A percentile compares a stretch with the other conserved stretches of the same genome.
Evolutionary conservation across 2,329 filamentous ascomycete genomes (phyloP).

Genomic region (Colletotrichum magnum): DNA sequence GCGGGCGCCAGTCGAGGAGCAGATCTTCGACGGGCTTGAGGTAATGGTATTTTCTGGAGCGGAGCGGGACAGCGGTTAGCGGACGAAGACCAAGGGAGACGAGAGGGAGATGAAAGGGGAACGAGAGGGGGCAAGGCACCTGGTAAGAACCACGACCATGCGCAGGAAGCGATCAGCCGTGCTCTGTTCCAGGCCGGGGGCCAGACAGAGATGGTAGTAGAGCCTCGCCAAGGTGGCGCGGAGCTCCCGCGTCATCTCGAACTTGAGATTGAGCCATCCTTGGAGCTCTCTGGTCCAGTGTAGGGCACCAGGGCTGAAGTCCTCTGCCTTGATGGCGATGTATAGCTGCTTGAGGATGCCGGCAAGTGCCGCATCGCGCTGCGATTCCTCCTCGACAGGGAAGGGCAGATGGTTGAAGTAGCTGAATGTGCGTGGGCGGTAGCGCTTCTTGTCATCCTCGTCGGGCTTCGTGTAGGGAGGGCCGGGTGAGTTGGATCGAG

Average conservation of each 20-base stretch:
- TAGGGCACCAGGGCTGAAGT: constrained; percentile 92
- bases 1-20: constrained; percentile 90
- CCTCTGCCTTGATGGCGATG: constrained; percentile 89
- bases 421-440: constrained; percentile 91
- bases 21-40: constrained; percentile 91
- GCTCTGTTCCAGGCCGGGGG: constrained; percentile 86
- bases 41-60: constrained; percentile 89
- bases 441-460: constrained; percentile 72
- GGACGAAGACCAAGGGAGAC: not conserved
- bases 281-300: constrained; percentile 98
- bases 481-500: constrained; percentile 88
- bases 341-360: constrained; percentile 96
- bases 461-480: constrained; percentile 65
- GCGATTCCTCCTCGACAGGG: constrained; percentile 82
- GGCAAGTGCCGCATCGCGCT: constrained; percentile 83
- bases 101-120: not conserved
- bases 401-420: constrained; percentile 95
- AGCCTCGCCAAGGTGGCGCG: constrained; percentile 88
- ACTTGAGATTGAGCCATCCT: constrained; percentile 96
- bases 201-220: constrained; percentile 93
- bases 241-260: constrained; percentile 90
- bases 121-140: constrained; percentile 69
- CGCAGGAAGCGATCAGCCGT: constrained; percentile 92
- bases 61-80: not conserved
- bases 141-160: constrained; percentile 97